A percentile compares a stretch with the other conserved stretches of the same genome.
Evolutionary conservation across 306 rosid species (phyloP).

Genomic region (Quillaja saponaria): DNA sequence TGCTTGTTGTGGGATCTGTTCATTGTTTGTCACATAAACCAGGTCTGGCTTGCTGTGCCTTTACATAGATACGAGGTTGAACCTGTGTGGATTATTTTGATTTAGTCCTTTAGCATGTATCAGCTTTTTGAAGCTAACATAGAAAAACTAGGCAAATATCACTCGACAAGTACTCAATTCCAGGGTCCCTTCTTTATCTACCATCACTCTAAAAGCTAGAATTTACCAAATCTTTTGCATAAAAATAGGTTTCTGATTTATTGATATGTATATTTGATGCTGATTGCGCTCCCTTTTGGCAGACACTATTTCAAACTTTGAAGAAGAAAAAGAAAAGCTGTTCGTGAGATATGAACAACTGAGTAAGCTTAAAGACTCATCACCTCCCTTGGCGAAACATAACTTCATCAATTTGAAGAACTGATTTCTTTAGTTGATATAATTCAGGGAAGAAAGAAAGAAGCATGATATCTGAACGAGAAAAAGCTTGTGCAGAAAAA

Average conservation of each 20-base stretch:
- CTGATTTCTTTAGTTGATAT: background rate
- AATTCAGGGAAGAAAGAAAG: conserved; percentile 80
- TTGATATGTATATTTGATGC: conserved; percentile 2
- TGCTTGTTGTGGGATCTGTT: background rate
- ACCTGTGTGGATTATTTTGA: background rate
- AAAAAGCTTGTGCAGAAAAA: conserved; percentile 66
- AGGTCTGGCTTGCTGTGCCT: background rate
- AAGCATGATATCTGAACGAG: conserved; percentile 68
- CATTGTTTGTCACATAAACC: background rate
- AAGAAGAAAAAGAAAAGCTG: conserved; percentile 89
- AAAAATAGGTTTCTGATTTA: background rate
- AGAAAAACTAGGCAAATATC: background rate
- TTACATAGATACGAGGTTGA: background rate
- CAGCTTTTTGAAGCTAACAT: conserved; percentile 3
- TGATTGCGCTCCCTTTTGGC: conserved; percentile 24
- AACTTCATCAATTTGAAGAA: no score
- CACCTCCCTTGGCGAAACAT: conserved; percentile 3
- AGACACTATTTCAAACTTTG: conserved; percentile 82
- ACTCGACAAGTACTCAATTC: background rate
- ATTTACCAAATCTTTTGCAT: background rate
- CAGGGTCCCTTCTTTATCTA: background rate
- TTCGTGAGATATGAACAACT: conserved; percentile 77
- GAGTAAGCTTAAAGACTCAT: conserved; percentile 50
- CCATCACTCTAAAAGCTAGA: conserved; percentile 4
- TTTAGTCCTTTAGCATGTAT: background rate